Percentiles rank a stretch among this genome's conserved stretches.
phyloP scores from a whole-genome alignment of 2,329 filamentous ascomycete genomes.

The Colletotrichum sojae region DNA sequence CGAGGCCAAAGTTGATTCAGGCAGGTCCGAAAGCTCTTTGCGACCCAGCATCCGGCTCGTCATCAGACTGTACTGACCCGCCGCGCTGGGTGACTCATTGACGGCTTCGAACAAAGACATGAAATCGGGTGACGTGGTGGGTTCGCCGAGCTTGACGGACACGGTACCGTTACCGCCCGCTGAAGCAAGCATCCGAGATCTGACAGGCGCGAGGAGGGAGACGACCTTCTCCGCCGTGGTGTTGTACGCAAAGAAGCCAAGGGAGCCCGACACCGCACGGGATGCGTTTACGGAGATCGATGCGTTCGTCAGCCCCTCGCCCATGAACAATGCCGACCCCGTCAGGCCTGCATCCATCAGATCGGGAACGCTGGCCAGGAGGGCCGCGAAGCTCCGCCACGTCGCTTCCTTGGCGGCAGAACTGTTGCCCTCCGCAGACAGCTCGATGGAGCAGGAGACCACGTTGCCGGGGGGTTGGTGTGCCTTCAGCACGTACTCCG shows the following conservation, averaged over 20 bases:
- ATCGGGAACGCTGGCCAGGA: constrained; percentile 23
- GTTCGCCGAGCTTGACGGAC: constrained; percentile 16
- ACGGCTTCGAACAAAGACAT: constrained; percentile 27
- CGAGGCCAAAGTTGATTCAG: constrained; percentile 9
- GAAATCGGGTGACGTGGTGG: constrained; percentile 12
- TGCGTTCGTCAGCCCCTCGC: neutral
- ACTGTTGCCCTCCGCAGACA: constrained; percentile 12
- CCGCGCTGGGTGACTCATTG: constrained; percentile 3
- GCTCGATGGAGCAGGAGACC: constrained; percentile 11
- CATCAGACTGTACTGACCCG: constrained; percentile 21
- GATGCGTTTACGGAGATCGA: neutral
- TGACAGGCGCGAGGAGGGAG: constrained; percentile 16
- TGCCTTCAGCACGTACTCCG: constrained; percentile 41
- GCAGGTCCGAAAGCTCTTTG: constrained; percentile 35
- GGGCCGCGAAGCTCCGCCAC: constrained; percentile 12
- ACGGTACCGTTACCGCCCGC: constrained; percentile 24
- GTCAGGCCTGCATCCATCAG: constrained; percentile 29
- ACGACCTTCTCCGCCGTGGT: constrained; percentile 17
- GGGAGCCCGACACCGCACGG: constrained; percentile 9
- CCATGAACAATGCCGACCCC: constrained; percentile 2
- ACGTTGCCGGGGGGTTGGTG: constrained; percentile 26
- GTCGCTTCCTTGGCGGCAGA: constrained; percentile 14
- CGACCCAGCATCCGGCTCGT: constrained; percentile 40
- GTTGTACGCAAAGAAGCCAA: constrained; percentile 29
- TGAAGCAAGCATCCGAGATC: constrained; percentile 13